These are phyloP conservation scores for Suillus sp. DNA, from an alignment of 768 basidiomycete genomes.

Conservation along the genomic window DNA sequence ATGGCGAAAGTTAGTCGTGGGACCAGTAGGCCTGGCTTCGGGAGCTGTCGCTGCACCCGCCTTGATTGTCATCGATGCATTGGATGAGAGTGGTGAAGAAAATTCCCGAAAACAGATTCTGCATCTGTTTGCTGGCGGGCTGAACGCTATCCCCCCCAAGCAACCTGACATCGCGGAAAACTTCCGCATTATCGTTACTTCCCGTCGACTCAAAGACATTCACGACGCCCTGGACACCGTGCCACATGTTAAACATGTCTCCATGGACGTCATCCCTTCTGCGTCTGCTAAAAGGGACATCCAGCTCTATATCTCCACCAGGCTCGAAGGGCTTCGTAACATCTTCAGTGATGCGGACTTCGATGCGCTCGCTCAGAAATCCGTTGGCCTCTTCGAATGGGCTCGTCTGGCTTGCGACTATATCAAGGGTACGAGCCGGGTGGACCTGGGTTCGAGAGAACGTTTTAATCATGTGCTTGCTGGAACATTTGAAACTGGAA, in stretches of 20 bases:
- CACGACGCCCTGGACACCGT: constrained; percentile 11
- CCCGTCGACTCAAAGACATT: constrained; percentile 15
- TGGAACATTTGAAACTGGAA: not conserved
- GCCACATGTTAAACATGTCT: not conserved
- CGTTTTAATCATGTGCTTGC: constrained; percentile 2
- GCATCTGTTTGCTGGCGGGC: not conserved
- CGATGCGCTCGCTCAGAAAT: not conserved
- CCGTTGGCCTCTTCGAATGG: constrained; percentile 15
- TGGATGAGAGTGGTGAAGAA: not conserved
- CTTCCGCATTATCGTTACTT: constrained; percentile 23
- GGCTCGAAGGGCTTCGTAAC: not conserved
- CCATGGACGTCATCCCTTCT: constrained; percentile 8
- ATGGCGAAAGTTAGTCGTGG: too few species aligned
- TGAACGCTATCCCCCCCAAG: not conserved
- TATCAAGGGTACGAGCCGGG: constrained; percentile 3
- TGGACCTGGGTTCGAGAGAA: not conserved
- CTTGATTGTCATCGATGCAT: not conserved
- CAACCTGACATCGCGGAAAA: constrained; percentile 5
- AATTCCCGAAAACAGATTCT: not conserved
- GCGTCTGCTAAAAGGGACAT: constrained; percentile 8
- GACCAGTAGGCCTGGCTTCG: not conserved
- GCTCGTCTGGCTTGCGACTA: constrained; percentile 17
- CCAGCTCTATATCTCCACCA: constrained; percentile 8
- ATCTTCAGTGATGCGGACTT: not conserved
- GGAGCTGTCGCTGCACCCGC: not conserved